Percentiles rank a stretch among this genome's conserved stretches.
These are phyloP conservation scores for Candida tibetensis DNA, from an alignment of 805 yeast genomes.

Conservation along the genomic window DNA sequence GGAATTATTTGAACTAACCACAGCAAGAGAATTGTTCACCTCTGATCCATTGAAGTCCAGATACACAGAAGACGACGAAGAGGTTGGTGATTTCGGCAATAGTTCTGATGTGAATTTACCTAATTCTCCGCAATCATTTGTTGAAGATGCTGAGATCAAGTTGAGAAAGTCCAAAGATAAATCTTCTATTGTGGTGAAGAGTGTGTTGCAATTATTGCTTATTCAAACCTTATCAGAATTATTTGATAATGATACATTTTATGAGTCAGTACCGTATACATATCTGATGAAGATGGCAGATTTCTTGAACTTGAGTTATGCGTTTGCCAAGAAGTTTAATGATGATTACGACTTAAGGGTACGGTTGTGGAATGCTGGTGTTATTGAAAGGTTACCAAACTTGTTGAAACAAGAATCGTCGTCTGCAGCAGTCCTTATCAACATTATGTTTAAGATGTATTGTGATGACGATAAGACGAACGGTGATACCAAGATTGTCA, in stretches of 20 bases:
- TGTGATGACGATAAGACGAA: conserved; percentile 57
- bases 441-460: conserved; percentile 75
- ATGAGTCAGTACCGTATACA: conserved; percentile 63
- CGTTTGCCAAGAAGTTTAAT: conserved; percentile 83
- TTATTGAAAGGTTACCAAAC: conserved; percentile 90
- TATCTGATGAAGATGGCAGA: conserved; percentile 59
- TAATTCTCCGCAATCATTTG: conserved; percentile 10
- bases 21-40: conserved; percentile 80
- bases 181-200: conserved; percentile 82
- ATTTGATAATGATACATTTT: conserved; percentile 67
- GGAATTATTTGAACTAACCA: conserved; percentile 72
- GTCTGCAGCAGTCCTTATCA: conserved; percentile 82
- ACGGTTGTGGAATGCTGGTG: conserved; percentile 87
- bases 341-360: conserved; percentile 84
- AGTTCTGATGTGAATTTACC: conserved; percentile 10
- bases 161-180: conserved; percentile 51
- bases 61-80: conserved; percentile 23
- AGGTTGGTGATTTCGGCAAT: conserved; percentile 26
- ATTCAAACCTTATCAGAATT: conserved; percentile 83
- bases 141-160: conserved; percentile 33
- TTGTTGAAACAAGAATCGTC: conserved; percentile 87
- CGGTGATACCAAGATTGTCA: conserved; percentile 42
- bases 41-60: conserved; percentile 45
- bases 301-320: conserved; percentile 65
- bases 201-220: conserved; percentile 85